Percentiles rank a stretch among this genome's conserved stretches.
Evolutionary conservation across 1,284 basidiomycete genomes (phyloP).

Genomic region (Anthracocystis walkeri): DNA sequence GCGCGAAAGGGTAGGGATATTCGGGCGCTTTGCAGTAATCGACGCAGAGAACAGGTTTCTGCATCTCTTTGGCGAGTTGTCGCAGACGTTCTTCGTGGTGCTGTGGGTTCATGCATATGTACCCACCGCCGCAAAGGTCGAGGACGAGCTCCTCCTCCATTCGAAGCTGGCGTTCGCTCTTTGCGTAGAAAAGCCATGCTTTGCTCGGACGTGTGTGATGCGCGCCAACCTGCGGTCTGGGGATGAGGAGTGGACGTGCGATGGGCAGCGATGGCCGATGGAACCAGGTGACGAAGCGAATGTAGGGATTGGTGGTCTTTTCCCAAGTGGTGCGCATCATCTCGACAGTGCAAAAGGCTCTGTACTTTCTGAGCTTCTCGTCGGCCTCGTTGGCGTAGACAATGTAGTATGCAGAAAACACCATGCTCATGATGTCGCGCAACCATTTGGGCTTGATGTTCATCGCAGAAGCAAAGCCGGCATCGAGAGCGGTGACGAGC

Average conservation of each 20-base stretch:
- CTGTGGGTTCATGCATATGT: conserved; percentile 85
- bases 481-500: conserved; percentile 87
- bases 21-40: conserved; percentile 96
- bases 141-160: conserved; percentile 60
- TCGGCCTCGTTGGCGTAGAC: conserved; percentile 92
- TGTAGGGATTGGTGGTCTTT: conserved; percentile 91
- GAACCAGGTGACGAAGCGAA: conserved; percentile 77
- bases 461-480: conserved; percentile 96
- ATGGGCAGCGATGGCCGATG: conserved; percentile 77
- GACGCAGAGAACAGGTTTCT: conserved; percentile 84
- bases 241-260: conserved; percentile 81
- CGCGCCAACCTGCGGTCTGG: conserved; percentile 74
- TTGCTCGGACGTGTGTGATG: conserved; percentile 79
- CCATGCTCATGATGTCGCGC: conserved; percentile 76
- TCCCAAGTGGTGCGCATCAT: conserved; percentile 96
- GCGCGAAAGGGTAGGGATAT: conserved; percentile 74
- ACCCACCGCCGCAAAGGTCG: conserved; percentile 95
- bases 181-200: conserved; percentile 85
- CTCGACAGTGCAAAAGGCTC: conserved; percentile 93
- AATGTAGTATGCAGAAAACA: conserved; percentile 93
- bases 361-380: conserved; percentile 83
- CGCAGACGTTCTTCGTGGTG: conserved; percentile 95
- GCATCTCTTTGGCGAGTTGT: conserved; percentile 83
- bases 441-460: conserved; percentile 91
- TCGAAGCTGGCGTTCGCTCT: conserved; percentile 77